Conservation (phyloP, 164 flowering plant species). For the Chimonanthus praecox region DNA sequence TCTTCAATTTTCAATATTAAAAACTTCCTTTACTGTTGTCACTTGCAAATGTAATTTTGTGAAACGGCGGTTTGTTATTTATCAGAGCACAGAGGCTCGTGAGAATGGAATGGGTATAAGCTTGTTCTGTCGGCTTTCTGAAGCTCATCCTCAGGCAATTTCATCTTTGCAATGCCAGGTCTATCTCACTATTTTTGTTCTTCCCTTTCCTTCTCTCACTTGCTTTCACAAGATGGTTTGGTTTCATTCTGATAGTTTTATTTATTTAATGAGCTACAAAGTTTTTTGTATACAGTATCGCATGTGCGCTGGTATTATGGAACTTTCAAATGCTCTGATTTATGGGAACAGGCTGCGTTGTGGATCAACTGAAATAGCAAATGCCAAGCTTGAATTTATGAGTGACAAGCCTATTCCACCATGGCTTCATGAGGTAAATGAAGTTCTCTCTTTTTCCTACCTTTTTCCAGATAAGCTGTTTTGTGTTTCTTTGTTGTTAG, state of each 20-base stretch:
- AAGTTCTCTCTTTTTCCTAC: not conserved
- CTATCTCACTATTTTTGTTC: not conserved
- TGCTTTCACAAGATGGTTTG: not conserved
- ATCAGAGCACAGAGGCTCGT: slow-evolving; percentile 82
- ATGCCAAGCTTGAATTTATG: slow-evolving; percentile 54
- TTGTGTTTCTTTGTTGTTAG: not conserved
- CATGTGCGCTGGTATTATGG: slow-evolving; percentile 91
- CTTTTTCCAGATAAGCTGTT: not conserved
- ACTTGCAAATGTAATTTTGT: not conserved
- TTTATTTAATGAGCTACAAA: slow-evolving; percentile 3
- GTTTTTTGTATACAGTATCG: slow-evolving; percentile 60
- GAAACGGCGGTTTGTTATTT: not conserved
- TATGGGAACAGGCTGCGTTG: slow-evolving; percentile 90
- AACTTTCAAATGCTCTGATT: slow-evolving; percentile 78
- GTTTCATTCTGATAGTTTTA: not conserved
- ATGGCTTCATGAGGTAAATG: slow-evolving; percentile 68
- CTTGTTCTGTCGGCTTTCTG: slow-evolving; percentile 93
- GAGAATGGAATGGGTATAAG: slow-evolving; percentile 91
- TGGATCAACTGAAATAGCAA: slow-evolving; percentile 74
- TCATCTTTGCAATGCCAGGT: slow-evolving; percentile 95
- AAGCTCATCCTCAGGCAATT: slow-evolving; percentile 97
- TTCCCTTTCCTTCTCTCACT: slow-evolving; percentile 8
- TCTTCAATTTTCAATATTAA: slow-evolving; percentile 5
- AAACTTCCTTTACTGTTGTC: not conserved
- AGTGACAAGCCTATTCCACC: slow-evolving; percentile 26